These are phyloP conservation scores for Ligustrum vulgare DNA, from an alignment of 257 asterid genomes.

Conservation along the genomic window DNA sequence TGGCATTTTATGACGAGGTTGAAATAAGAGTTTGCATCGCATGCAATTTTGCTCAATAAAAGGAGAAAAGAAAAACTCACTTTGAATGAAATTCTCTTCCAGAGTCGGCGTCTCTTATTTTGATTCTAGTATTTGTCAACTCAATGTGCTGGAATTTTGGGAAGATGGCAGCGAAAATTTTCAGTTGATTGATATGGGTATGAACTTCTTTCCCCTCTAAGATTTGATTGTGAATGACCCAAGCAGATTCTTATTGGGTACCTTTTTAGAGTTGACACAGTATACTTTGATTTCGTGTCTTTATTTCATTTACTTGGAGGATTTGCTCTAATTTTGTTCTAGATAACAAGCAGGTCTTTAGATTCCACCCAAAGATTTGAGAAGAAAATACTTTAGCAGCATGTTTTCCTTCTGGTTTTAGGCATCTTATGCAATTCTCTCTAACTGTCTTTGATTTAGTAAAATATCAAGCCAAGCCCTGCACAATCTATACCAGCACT, in stretches of 20 bases:
- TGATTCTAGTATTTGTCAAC: constrained; percentile 72
- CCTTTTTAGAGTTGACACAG: neutral
- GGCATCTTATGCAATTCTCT: constrained; percentile 15
- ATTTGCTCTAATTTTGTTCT: neutral
- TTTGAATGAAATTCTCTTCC: constrained; percentile 26
- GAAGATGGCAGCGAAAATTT: constrained; percentile 72
- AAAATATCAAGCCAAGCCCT: constrained; percentile 88
- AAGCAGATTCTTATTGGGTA: neutral
- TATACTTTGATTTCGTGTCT: constrained; percentile 1
- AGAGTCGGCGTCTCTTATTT: constrained; percentile 93
- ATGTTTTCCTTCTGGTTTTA: constrained; percentile 22
- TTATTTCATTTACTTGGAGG: neutral
- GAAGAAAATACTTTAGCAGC: constrained; percentile 16
- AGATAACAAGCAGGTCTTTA: constrained; percentile 1
- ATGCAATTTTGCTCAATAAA: constrained; percentile 21
- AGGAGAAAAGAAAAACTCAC: constrained; percentile 10
- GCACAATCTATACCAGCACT: constrained; percentile 84
- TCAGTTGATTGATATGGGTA: constrained; percentile 91
- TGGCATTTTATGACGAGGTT: constrained; percentile 8
- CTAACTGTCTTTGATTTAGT: constrained; percentile 43
- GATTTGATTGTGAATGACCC: neutral
- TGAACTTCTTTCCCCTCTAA: constrained; percentile 1
- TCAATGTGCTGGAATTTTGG: constrained; percentile 84
- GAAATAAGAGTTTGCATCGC: constrained; percentile 12
- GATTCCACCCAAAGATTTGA: constrained; percentile 8